Conservation (phyloP, 2,329 filamentous ascomycete species). For the Rosellinia necatrix region DNA sequence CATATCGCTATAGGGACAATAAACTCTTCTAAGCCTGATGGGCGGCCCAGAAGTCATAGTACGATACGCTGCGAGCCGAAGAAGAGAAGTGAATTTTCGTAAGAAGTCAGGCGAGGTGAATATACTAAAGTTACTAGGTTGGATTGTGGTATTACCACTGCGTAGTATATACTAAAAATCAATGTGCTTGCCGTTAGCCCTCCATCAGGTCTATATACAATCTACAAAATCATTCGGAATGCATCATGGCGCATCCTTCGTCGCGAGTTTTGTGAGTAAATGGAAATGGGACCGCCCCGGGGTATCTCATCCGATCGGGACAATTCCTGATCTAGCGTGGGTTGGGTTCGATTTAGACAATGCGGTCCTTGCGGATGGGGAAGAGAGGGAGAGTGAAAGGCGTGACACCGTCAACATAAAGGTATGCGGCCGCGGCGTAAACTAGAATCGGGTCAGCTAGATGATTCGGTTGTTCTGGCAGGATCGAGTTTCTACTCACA, state of each 20-base stretch:
- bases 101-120: not conserved
- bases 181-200: slow-evolving; percentile 18
- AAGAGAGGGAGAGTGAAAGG: slow-evolving; percentile 34
- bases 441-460: slow-evolving; percentile 23
- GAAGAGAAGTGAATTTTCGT: not conserved
- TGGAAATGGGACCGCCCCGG: slow-evolving; percentile 5
- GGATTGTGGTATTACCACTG: slow-evolving; percentile 16
- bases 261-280: slow-evolving; percentile 11
- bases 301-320: slow-evolving; percentile 11
- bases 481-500: slow-evolving; percentile 30
- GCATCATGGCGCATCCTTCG: slow-evolving; percentile 13
- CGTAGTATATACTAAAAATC: slow-evolving; percentile 24
- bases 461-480: not conserved
- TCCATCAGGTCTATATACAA: slow-evolving; percentile 25
- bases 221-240: slow-evolving; percentile 18
- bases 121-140: slow-evolving; percentile 18
- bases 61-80: not conserved
- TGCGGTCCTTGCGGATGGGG: slow-evolving; percentile 32
- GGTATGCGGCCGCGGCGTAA: slow-evolving; percentile 31
- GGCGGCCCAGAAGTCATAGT: not conserved
- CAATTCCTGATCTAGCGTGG: not conserved
- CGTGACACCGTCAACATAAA: slow-evolving; percentile 31
- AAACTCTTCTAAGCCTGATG: too few species aligned
- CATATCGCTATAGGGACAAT: too few species aligned
- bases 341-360: slow-evolving; percentile 21